A percentile compares a stretch with the other conserved stretches of the same genome.
These are phyloP conservation scores for Pythium vanterpoolii DNA, from an alignment of 352 stramenopile species.

Conservation along the genomic window DNA sequence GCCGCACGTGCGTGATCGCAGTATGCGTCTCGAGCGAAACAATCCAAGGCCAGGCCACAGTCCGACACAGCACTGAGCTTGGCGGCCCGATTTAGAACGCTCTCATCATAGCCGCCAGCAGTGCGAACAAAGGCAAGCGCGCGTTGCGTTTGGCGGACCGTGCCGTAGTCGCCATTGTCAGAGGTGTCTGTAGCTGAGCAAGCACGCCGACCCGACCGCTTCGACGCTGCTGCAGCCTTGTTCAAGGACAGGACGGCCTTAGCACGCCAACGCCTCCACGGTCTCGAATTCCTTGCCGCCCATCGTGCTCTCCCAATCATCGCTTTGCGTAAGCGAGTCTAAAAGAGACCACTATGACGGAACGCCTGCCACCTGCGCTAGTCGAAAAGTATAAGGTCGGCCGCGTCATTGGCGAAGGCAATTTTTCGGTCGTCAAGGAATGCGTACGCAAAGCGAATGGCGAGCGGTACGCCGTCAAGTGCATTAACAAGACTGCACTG, in stretches of 20 bases:
- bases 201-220: background rate
- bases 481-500: slow-evolving; percentile 77
- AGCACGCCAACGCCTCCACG: too few relatives aligned
- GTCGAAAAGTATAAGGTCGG: slow-evolving; percentile 82
- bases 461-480: slow-evolving; percentile 73
- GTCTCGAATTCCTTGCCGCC: background rate
- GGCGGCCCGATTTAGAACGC: too few relatives aligned
- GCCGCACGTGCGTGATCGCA: background rate
- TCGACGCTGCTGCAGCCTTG: background rate
- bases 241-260: background rate
- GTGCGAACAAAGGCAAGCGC: too few relatives aligned
- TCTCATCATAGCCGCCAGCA: too few relatives aligned
- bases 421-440: slow-evolving; percentile 84
- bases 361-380: slow-evolving; percentile 50
- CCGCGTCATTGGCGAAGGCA: slow-evolving; percentile 75
- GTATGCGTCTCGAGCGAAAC: background rate
- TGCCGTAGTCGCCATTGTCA: background rate
- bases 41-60: background rate
- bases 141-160: background rate
- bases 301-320: background rate
- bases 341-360: slow-evolving; percentile 31
- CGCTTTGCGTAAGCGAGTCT: background rate
- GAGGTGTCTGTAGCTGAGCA: background rate
- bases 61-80: background rate
- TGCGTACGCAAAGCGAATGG: slow-evolving; percentile 50